phyloP scores from a whole-genome alignment of 257 asterid genomes.

The Capsicum pubescens region DNA sequence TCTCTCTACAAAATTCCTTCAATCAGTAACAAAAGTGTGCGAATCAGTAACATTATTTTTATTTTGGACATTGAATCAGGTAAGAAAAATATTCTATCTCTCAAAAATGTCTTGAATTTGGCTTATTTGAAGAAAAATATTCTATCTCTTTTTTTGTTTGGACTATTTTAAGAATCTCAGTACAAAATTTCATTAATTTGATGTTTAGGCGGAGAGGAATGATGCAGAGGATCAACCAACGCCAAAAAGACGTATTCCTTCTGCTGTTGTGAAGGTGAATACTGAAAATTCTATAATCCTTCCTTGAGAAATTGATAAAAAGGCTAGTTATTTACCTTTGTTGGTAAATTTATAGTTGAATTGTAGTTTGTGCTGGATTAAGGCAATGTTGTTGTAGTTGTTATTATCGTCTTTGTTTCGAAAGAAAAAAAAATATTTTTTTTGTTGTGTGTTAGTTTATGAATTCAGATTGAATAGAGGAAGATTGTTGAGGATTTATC shows the following conservation, averaged over 20 bases:
- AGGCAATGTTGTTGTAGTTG: background rate
- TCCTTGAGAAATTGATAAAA: background rate
- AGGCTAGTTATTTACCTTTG: background rate
- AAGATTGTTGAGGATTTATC: slow-evolving; percentile 26
- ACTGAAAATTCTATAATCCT: background rate
- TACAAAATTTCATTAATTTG: no score
- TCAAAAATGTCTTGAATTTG: no score
- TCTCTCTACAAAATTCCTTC: no score
- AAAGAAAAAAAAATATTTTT: slow-evolving; percentile 2
- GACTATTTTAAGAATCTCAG: no score
- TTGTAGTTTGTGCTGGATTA: background rate
- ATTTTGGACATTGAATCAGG: no score
- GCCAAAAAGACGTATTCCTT: slow-evolving; percentile 82
- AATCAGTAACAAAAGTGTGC: no score
- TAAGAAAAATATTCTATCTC: no score
- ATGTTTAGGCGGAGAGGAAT: slow-evolving; percentile 74
- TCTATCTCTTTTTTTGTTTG: no score
- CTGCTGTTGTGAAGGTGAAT: slow-evolving; percentile 91
- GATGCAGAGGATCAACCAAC: slow-evolving; percentile 86
- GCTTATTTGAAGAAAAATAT: no score
- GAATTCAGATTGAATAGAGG: slow-evolving; percentile 33
- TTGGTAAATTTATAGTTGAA: background rate
- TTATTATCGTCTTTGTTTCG: background rate
- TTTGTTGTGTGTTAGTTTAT: background rate
- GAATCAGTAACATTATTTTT: no score